Conservation (phyloP, 371 early-diverging fungal genomes). For the Funneliformis caledonium region DNA sequence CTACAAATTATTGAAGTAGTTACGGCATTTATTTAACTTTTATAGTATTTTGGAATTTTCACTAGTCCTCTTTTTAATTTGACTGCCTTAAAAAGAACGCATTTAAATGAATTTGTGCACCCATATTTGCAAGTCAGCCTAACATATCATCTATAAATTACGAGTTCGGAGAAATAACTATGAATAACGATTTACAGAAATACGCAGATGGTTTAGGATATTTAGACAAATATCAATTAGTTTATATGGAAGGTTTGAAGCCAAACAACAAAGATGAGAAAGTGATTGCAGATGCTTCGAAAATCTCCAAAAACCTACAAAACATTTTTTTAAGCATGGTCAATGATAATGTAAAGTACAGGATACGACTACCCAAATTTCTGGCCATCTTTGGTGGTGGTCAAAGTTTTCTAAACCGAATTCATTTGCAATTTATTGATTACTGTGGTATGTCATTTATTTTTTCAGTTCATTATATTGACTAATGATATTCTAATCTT, state of each 20-base stretch:
- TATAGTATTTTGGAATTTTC: slow-evolving; percentile 32
- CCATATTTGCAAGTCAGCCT: slow-evolving; percentile 7
- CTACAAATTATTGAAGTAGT: background rate
- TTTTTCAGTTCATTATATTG: background rate
- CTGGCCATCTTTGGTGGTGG: too few species aligned
- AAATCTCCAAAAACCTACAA: slow-evolving; percentile 20
- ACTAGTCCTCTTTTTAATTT: background rate
- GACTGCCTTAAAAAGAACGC: slow-evolving; percentile 14
- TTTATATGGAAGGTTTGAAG: slow-evolving; percentile 21
- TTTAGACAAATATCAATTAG: slow-evolving; percentile 28
- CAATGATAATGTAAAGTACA: slow-evolving; percentile 16
- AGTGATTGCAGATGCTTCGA: slow-evolving; percentile 1
- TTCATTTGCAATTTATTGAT: too few species aligned
- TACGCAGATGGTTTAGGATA: slow-evolving; percentile 14
- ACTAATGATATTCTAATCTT: slow-evolving; percentile 14
- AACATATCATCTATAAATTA: slow-evolving; percentile 26
- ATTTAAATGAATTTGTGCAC: slow-evolving; percentile 3
- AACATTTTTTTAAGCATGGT: slow-evolving; percentile 4
- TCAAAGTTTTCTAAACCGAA: too few species aligned
- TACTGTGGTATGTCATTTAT: too few species aligned
- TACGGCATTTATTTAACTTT: slow-evolving; percentile 1
- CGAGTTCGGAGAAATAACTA: slow-evolving; percentile 9
- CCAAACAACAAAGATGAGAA: background rate
- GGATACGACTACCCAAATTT: background rate
- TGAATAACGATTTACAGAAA: background rate